Evolutionary conservation across 352 stramenopile species (phyloP).

Genomic region (Blastocystis sp.): DNA sequence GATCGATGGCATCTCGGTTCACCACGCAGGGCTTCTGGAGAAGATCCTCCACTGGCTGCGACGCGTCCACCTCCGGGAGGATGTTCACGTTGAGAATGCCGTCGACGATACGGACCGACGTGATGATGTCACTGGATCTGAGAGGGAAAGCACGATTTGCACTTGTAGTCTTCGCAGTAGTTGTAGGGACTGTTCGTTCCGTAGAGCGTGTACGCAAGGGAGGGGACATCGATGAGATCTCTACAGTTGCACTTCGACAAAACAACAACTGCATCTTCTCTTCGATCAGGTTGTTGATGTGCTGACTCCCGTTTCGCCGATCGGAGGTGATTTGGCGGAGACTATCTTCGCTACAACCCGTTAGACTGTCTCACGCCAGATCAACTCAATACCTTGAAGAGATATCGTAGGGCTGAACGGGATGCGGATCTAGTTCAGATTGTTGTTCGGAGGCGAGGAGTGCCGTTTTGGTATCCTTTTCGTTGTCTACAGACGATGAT

Average conservation of each 20-base stretch:
- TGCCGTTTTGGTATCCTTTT: background rate
- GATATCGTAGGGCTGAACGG: slow-evolving; percentile 6
- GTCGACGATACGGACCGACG: slow-evolving; percentile 8
- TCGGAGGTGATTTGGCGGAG: background rate
- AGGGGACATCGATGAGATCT: slow-evolving; percentile 34
- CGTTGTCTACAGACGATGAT: background rate
- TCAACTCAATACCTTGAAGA: background rate
- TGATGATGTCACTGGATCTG: background rate
- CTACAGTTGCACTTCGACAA: background rate
- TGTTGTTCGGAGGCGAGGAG: background rate
- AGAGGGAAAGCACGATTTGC: too few relatives aligned
- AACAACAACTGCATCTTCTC: background rate
- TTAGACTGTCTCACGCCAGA: background rate
- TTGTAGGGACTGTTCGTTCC: slow-evolving; percentile 43
- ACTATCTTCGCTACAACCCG: background rate
- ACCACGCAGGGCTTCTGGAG: background rate
- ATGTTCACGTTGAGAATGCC: slow-evolving; percentile 11
- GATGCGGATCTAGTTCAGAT: background rate
- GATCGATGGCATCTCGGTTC: background rate
- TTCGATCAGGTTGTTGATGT: background rate
- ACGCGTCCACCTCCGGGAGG: background rate
- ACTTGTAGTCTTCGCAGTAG: slow-evolving; percentile 53
- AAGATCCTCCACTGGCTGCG: background rate
- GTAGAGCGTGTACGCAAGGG: slow-evolving; percentile 18
- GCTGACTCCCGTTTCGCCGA: slow-evolving; percentile 24